These are phyloP conservation scores for Colletotrichum ledebouriae DNA, from an alignment of 2,329 filamentous ascomycete species.

Conservation along the genomic window DNA sequence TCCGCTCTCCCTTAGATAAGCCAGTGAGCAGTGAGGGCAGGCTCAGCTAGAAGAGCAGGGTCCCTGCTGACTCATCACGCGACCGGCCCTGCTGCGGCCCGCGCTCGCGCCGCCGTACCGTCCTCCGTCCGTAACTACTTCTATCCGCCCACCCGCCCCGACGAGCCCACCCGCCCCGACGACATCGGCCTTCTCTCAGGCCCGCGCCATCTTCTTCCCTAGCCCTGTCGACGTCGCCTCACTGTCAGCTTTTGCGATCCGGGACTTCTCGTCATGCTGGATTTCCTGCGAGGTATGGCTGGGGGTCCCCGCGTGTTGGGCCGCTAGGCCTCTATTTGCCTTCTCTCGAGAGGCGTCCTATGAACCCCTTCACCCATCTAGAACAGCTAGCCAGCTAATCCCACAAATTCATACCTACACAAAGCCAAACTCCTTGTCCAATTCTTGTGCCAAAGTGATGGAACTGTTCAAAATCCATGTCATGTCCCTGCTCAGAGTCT, in stretches of 20 bases:
- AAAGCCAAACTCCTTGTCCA: not conserved
- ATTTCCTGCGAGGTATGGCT: too few relatives aligned
- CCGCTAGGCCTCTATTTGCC: too few relatives aligned
- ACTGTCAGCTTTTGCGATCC: not conserved
- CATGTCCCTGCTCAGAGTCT: not conserved
- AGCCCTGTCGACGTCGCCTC: not conserved
- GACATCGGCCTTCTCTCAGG: slow-evolving; percentile 1
- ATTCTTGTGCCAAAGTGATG: slow-evolving; percentile 9
- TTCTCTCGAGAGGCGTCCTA: too few relatives aligned
- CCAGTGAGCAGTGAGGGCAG: not conserved
- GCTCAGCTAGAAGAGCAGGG: not conserved
- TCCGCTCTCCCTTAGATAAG: too few relatives aligned
- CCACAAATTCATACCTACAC: too few relatives aligned
- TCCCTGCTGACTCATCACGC: slow-evolving; percentile 10
- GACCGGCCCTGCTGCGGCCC: not conserved
- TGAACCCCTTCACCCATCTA: too few relatives aligned
- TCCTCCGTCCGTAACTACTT: slow-evolving; percentile 3
- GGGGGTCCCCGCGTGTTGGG: too few relatives aligned
- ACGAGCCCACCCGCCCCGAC: not conserved
- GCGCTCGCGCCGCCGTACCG: not conserved
- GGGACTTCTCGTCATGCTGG: too few relatives aligned
- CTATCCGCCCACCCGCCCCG: not conserved
- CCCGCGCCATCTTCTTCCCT: slow-evolving; percentile 5
- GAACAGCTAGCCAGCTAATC: too few relatives aligned
- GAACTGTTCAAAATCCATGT: slow-evolving; percentile 13